These are phyloP conservation scores for Alternaria alternata DNA, from an alignment of 2,329 filamentous ascomycete genomes.

Conservation along the genomic window DNA sequence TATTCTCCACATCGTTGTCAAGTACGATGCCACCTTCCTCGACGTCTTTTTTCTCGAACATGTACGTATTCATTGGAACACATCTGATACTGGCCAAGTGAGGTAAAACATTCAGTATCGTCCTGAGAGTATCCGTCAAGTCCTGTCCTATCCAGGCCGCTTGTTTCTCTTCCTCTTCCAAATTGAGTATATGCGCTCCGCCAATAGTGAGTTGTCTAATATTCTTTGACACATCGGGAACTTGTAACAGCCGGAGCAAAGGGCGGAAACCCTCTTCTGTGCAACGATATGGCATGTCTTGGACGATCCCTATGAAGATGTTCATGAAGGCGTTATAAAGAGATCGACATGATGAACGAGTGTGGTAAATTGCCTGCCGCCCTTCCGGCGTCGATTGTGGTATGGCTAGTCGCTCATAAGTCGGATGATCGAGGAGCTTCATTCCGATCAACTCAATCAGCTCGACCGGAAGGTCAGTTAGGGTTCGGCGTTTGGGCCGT, in stretches of 20 bases:
- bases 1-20: neutral
- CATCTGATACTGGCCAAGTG: neutral
- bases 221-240: neutral
- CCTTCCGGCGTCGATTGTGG: neutral
- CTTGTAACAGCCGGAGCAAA: neutral
- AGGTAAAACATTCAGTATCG: neutral
- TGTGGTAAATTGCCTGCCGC: neutral
- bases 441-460: neutral
- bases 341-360: neutral
- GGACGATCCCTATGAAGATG: neutral
- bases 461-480: neutral
- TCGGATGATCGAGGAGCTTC: neutral
- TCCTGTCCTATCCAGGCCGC: neutral
- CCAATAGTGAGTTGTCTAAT: neutral
- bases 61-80: neutral
- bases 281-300: neutral
- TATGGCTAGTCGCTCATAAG: neutral
- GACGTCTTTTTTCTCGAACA: neutral
- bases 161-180: neutral
- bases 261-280: neutral
- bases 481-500: neutral
- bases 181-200: neutral
- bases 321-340: neutral
- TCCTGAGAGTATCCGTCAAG: neutral
- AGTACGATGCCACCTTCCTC: neutral